Conservation (phyloP, 2,329 filamentous ascomycete species). For the Sclerotinia nivalis region DNA sequence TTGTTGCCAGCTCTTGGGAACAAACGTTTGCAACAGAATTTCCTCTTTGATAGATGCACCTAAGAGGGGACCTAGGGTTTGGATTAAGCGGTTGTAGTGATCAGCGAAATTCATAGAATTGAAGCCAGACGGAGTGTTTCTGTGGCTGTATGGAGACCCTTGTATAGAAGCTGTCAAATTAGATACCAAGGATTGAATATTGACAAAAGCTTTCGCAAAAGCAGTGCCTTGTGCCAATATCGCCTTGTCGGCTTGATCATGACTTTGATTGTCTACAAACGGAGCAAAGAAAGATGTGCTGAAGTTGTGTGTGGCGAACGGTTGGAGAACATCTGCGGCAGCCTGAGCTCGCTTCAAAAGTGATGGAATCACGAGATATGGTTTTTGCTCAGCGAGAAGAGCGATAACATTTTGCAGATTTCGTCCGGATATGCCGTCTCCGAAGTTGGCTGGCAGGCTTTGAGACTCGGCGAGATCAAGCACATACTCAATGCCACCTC, state of each 20-base stretch:
- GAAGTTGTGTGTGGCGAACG: slow-evolving; percentile 57
- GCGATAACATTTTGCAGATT: slow-evolving; percentile 74
- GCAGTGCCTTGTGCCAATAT: slow-evolving; percentile 66
- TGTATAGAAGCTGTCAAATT: slow-evolving; percentile 75
- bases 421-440: slow-evolving; percentile 65
- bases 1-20: slow-evolving; percentile 66
- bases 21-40: slow-evolving; percentile 68
- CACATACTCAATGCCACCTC: slow-evolving; percentile 78
- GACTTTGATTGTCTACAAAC: slow-evolving; percentile 53
- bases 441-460: slow-evolving; percentile 73
- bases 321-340: slow-evolving; percentile 66
- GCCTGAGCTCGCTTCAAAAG: slow-evolving; percentile 72
- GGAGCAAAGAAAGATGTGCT: slow-evolving; percentile 67
- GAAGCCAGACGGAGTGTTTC: slow-evolving; percentile 60
- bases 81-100: slow-evolving; percentile 73
- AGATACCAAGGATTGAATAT: slow-evolving; percentile 73
- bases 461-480: slow-evolving; percentile 82
- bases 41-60: slow-evolving; percentile 84
- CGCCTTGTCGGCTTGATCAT: slow-evolving; percentile 44
- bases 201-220: slow-evolving; percentile 75
- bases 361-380: slow-evolving; percentile 79
- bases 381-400: slow-evolving; percentile 75
- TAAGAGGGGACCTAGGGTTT: slow-evolving; percentile 74
- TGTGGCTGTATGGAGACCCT: slow-evolving; percentile 58
- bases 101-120: slow-evolving; percentile 80